Percentiles rank a stretch among this genome's conserved stretches.
Evolutionary conservation across 257 asterid genomes (phyloP).

Genomic region (Leonotis leonurus): DNA sequence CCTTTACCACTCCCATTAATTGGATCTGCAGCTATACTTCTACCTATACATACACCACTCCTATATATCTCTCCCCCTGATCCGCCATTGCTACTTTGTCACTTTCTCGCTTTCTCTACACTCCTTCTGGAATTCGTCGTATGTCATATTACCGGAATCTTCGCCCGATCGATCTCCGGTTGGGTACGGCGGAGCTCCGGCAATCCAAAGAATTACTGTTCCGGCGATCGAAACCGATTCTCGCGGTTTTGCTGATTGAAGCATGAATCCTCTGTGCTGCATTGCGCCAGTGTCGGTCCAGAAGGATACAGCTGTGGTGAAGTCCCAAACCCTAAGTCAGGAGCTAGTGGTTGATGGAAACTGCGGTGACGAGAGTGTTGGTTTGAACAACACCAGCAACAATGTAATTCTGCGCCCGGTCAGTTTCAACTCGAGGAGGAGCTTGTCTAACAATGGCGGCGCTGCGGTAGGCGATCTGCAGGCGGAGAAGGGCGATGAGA

Average conservation of each 20-base stretch:
- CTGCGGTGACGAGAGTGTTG: slow-evolving; percentile 14
- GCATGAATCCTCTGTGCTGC: slow-evolving; percentile 99
- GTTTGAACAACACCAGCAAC: slow-evolving; percentile 11
- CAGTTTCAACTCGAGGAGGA: slow-evolving; percentile 54
- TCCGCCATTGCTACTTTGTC: slow-evolving; percentile 14
- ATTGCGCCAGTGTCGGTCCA: slow-evolving; percentile 97
- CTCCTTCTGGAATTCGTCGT: slow-evolving; percentile 23
- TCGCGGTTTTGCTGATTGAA: not conserved
- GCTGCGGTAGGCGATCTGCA: slow-evolving; percentile 32
- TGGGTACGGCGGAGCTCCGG: slow-evolving; percentile 36
- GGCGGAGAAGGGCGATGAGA: slow-evolving; percentile 30
- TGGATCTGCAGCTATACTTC: slow-evolving; percentile 46
- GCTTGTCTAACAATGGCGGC: slow-evolving; percentile 45
- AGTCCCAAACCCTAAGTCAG: slow-evolving; percentile 52
- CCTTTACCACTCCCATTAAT: slow-evolving; percentile 31
- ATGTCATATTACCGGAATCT: slow-evolving; percentile 43
- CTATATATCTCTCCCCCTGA: slow-evolving; percentile 28
- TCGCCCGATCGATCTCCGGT: slow-evolving; percentile 61
- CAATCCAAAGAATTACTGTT: slow-evolving; percentile 16
- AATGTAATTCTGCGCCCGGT: slow-evolving; percentile 31
- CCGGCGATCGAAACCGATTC: slow-evolving; percentile 28
- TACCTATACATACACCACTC: slow-evolving; percentile 25
- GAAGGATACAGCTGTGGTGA: slow-evolving; percentile 68
- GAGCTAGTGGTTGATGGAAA: slow-evolving; percentile 35
- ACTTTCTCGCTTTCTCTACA: not conserved